Evolutionary conservation across 179 eudicot genomes (phyloP).

Genomic region (Silene noctiflora): DNA sequence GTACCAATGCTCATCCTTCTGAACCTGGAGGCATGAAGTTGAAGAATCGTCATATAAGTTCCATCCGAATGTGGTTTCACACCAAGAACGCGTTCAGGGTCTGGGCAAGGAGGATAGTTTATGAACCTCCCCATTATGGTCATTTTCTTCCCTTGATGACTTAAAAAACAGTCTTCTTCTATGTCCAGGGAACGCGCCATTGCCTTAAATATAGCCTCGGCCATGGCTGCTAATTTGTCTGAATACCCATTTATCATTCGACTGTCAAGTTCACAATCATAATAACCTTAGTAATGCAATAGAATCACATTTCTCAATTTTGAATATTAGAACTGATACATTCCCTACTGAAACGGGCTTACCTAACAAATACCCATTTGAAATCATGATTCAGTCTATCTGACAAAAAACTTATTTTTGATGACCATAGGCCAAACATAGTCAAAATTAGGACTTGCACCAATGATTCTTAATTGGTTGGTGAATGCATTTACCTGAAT

Average conservation of each 20-base stretch:
- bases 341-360: too few species aligned
- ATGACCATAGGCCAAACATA: too few species aligned
- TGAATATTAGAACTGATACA: too few species aligned
- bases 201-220: slow-evolving; percentile 11
- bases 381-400: too few species aligned
- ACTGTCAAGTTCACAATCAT: neutral
- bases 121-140: slow-evolving; percentile 31
- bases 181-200: slow-evolving; percentile 24
- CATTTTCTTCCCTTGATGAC: slow-evolving; percentile 30
- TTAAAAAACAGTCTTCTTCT: slow-evolving; percentile 31
- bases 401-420: too few species aligned
- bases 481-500: slow-evolving; percentile 10
- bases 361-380: too few species aligned
- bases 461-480: too few species aligned
- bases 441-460: too few species aligned
- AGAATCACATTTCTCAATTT: too few species aligned
- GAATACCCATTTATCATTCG: slow-evolving; percentile 21
- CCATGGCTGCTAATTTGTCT: neutral
- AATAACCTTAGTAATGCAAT: too few species aligned
- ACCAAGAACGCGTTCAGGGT: slow-evolving; percentile 45
- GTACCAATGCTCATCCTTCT: slow-evolving; percentile 39
- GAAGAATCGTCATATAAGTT: slow-evolving; percentile 32
- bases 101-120: slow-evolving; percentile 39
- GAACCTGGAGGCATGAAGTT: slow-evolving; percentile 45
- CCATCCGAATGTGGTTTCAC: slow-evolving; percentile 47